Base-by-base conservation (phyloP, 441 rosid genomes). In the Biscutella laevigata region DNA sequence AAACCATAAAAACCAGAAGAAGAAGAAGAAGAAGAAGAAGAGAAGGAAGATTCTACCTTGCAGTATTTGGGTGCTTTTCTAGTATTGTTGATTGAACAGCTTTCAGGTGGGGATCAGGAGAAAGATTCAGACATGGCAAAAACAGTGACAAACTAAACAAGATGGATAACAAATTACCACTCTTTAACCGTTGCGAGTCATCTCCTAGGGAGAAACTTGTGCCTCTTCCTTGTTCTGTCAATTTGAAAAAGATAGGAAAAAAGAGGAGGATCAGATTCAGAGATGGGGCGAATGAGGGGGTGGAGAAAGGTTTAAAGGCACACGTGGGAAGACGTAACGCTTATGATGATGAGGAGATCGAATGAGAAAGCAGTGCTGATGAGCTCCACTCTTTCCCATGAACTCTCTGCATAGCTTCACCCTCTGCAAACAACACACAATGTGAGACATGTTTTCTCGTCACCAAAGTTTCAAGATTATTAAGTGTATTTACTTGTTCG, bases 311-410 rank as follows among this genome's bases (percentile, higher is more conserved):
- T 5, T 24, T 8, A n/a, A 48, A 22, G 45, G 49, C 26, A 68
- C 80, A 77, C 98, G 94, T 64, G 92, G 87, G 63, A 81, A 71
- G 64, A 74, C 71, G 75, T 88, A 92, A 13, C 73, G 80, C 66
- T 73, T 79, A 35, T 82, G 76, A 74, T 82, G 67, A 65, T 59
- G 72, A 7, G 84, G 80, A 58, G 68, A 57, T 29, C 71, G 69
- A 16, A 81, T 52, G 41, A 50, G 57, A 65, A 74, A 57, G 26
- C 76, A 71, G 19, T 84, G 88, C 49, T 79, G 84, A 62, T 68
- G 70, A 42, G 74, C 39, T 47, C 91, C 86, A n/a, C 75, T 68
- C 29, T 65, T 74, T 67, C 51, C 70, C 37, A 40, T 62, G 52
- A 66, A 82, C 26, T 78, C 81, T 68, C 72, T 80, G 59, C 88